Evolutionary conservation across 192 early-diverging fungal genomes (phyloP), one percentile per base, ranked within the genome.

Genomic region (Coemansia sp.): DNA sequence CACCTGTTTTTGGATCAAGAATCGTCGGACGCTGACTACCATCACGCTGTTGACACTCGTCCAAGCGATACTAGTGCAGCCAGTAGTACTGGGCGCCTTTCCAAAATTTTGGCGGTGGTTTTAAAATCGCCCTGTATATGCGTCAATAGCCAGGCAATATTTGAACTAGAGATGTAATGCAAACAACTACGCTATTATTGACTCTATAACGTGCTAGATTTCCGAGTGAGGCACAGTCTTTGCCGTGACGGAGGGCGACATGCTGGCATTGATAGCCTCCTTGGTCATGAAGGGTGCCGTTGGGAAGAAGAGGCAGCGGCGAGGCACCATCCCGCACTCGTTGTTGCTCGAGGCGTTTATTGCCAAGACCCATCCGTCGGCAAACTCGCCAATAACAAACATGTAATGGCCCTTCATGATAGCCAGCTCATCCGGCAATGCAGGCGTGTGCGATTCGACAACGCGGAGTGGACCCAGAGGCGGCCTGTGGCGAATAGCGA

Each of bases 371-470:
- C 80, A 83, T 29, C 80, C 80, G 39, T 83, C 80, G 36, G 75
- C 80, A 75, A 83, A 78, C 46, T 83, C 76, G 69, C 80, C 80
- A 11, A 83, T 40, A 29, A 83, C 80, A 68, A 66, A 75, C 22
- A 78, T 16, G 11, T 63, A 31, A 27, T 83, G 69, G 39, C 80
- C 71, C 0, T 62, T 55, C 20, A 67, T 39, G n/a, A 75, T 53
- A 12, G 29, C 55, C 66, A 83, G 70, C 65, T 83, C 80, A 29
- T 83, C 80, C 4, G 75, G 43, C 27, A 83, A 46, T 8, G 69
- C 62, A 2, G 80, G 76, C 12, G 24, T 20, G 31, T 83, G 80
- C 3, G 76, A 58, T 43, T 83, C 76, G 22, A 83, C 75, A 2
- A 62, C 72, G 24, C 64, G 73, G 52, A 78, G 55, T 18, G 76